These are phyloP conservation scores for Thielaviopsis musarum DNA, from an alignment of 2,329 filamentous ascomycete genomes.

Conservation along the genomic window DNA sequence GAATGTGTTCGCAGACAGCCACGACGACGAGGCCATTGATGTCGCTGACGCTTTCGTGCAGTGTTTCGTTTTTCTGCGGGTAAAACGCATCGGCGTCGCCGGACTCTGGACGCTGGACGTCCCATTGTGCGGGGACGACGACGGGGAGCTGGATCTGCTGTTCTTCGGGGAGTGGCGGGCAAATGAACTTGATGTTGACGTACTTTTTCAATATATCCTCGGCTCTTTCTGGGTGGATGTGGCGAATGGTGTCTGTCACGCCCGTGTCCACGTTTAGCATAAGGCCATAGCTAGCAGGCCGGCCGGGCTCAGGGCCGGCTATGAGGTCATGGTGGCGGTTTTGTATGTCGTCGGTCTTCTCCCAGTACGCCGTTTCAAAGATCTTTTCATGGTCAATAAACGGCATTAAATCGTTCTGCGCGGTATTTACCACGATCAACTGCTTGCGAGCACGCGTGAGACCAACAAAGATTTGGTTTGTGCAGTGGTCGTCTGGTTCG, in stretches of 20 bases:
- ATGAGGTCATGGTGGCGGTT: neutral
- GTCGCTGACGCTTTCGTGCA: slow-evolving; percentile 17
- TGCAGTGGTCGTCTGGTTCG: slow-evolving; percentile 17
- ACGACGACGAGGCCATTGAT: slow-evolving; percentile 17
- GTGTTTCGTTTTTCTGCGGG: slow-evolving; percentile 2
- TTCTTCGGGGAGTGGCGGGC: neutral
- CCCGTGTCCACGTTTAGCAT: neutral
- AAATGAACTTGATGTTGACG: slow-evolving; percentile 12
- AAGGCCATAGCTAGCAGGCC: neutral
- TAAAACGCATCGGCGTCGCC: neutral
- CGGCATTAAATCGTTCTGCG: slow-evolving; percentile 14
- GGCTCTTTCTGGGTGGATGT: slow-evolving; percentile 15
- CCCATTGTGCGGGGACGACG: slow-evolving; percentile 13
- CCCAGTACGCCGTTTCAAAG: slow-evolving; percentile 1
- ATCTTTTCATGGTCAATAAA: slow-evolving; percentile 13
- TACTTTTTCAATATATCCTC: slow-evolving; percentile 12
- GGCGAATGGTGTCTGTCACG: slow-evolving; percentile 16
- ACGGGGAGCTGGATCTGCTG: slow-evolving; percentile 14
- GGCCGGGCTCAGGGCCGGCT: slow-evolving; percentile 1
- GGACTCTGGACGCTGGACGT: neutral
- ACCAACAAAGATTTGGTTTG: slow-evolving; percentile 19
- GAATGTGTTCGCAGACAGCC: slow-evolving; percentile 15
- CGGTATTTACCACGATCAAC: slow-evolving; percentile 17
- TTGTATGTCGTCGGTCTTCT: slow-evolving; percentile 2
- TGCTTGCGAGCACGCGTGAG: slow-evolving; percentile 18